phyloP scores from a whole-genome alignment of 441 rosid genomes.

The Aleurites moluccanus region DNA sequence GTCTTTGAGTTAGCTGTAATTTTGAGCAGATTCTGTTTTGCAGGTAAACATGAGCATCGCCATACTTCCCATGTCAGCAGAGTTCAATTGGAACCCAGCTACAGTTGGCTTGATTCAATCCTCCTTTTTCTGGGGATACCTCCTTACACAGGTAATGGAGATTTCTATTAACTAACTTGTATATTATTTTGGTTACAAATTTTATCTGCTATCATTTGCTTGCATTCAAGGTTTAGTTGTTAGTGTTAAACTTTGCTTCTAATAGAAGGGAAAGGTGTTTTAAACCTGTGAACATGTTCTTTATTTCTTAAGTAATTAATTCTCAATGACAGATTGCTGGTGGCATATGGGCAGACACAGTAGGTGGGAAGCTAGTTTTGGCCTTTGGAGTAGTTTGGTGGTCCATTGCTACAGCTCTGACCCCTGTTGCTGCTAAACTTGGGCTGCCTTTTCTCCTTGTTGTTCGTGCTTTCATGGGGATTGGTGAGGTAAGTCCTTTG shows the following conservation, averaged over 20 bases:
- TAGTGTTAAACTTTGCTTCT: not conserved
- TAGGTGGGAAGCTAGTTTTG: conserved; percentile 80
- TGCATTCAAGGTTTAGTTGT: not conserved
- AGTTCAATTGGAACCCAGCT: conserved; percentile 76
- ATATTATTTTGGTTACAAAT: not conserved
- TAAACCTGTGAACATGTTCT: not conserved
- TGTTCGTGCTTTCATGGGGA: conserved; percentile 87
- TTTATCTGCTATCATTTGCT: not conserved
- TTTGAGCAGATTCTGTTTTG: conserved; percentile 33
- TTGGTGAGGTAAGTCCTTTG: conserved; percentile 67
- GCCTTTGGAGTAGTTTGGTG: conserved; percentile 94
- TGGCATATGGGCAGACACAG: conserved; percentile 92
- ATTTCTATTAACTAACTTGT: not conserved
- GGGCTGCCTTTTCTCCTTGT: conserved; percentile 84
- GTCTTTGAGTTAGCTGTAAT: conserved; percentile 13
- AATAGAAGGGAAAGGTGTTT: not conserved
- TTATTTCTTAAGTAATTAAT: conserved; percentile 22
- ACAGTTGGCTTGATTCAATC: conserved; percentile 92
- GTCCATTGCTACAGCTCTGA: conserved; percentile 81
- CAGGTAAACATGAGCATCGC: conserved; percentile 99
- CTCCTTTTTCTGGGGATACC: conserved; percentile 98
- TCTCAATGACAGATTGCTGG: conserved; percentile 70
- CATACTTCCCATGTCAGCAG: conserved; percentile 94
- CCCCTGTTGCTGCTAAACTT: conserved; percentile 82
- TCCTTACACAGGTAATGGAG: conserved; percentile 71